Percentiles rank a stretch among this genome's conserved stretches.
Conservation (phyloP, 805 yeast species). For the Saturnispora ahearnii region DNA sequence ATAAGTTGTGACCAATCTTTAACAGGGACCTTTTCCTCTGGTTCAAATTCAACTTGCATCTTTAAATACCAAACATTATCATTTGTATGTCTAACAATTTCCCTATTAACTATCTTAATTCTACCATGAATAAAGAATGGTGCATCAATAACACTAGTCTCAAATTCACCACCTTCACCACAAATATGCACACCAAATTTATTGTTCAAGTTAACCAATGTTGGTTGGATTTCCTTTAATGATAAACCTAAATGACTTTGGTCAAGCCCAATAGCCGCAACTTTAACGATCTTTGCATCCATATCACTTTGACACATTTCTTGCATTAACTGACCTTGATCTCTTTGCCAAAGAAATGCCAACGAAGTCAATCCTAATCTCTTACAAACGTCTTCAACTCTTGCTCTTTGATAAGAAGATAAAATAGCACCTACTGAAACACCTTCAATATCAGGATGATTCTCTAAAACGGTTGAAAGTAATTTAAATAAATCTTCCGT, state of each 20-base stretch:
- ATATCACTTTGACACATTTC: slow-evolving; percentile 63
- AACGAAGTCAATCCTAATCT: slow-evolving; percentile 60
- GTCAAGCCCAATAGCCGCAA: slow-evolving; percentile 83
- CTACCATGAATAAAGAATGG: slow-evolving; percentile 62
- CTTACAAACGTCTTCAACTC: slow-evolving; percentile 87
- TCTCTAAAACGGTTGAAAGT: slow-evolving; percentile 35
- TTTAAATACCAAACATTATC: slow-evolving; percentile 68
- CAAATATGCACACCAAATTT: slow-evolving; percentile 83
- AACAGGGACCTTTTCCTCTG: slow-evolving; percentile 16
- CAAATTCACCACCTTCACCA: slow-evolving; percentile 99
- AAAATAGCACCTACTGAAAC: slow-evolving; percentile 95
- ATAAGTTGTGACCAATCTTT: slow-evolving; percentile 15
- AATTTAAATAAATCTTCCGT: slow-evolving; percentile 71
- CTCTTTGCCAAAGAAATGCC: slow-evolving; percentile 84
- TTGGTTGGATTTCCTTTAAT: slow-evolving; percentile 53
- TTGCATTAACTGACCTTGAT: slow-evolving; percentile 67
- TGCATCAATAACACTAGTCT: slow-evolving; percentile 83
- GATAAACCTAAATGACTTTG: slow-evolving; percentile 59
- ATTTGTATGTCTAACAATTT: slow-evolving; percentile 38
- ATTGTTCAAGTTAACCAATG: slow-evolving; percentile 45
- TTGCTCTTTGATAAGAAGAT: slow-evolving; percentile 87
- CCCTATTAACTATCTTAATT: slow-evolving; percentile 33
- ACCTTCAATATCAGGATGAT: slow-evolving; percentile 68
- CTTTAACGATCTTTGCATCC: slow-evolving; percentile 84
- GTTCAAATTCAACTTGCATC: slow-evolving; percentile 42